phyloP scores from a whole-genome alignment of 352 stramenopile genomes.

The Peronosclerospora sorghi region DNA sequence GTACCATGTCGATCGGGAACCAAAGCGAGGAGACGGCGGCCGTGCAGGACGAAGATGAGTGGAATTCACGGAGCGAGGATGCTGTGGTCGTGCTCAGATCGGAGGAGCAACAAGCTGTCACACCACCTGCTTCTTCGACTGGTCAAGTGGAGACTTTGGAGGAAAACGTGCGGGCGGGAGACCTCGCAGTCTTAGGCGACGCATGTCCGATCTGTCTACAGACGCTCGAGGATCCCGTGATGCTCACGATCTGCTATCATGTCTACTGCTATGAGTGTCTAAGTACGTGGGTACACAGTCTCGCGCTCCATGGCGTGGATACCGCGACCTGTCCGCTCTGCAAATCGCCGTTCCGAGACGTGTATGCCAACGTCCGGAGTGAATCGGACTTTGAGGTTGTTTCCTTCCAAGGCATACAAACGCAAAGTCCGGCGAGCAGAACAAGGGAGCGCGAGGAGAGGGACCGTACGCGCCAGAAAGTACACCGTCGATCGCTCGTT shows the following conservation, averaged over 20 bases:
- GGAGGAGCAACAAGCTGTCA: constrained; percentile 10
- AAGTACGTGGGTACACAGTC: constrained; percentile 43
- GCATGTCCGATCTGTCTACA: constrained; percentile 64
- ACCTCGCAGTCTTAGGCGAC: constrained; percentile 56
- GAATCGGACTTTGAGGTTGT: constrained; percentile 55
- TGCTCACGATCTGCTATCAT: constrained; percentile 53
- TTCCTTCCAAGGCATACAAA: constrained; percentile 25
- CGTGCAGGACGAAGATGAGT: constrained; percentile 38
- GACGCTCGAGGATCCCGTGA: constrained; percentile 37
- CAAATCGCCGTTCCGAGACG: constrained; percentile 44
- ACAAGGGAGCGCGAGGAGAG: constrained; percentile 4
- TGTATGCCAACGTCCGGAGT: constrained; percentile 50
- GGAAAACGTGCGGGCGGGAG: constrained; percentile 13
- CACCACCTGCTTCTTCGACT: constrained; percentile 15
- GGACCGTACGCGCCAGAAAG: constrained; percentile 4
- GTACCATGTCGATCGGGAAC: constrained; percentile 30
- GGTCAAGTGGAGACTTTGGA: constrained; percentile 13
- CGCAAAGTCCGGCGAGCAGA: constrained; percentile 1
- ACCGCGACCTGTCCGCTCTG: constrained; percentile 54
- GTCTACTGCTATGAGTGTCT: constrained; percentile 68
- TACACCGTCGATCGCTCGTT: constrained; percentile 38
- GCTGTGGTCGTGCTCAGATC: constrained; percentile 5
- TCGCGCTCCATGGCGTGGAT: constrained; percentile 43
- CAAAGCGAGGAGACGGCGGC: constrained; percentile 13
- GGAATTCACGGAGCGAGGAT: constrained; percentile 23